These are phyloP conservation scores for Cryomyces minteri DNA, from an alignment of 495 filamentous ascomycete genomes.

Conservation along the genomic window DNA sequence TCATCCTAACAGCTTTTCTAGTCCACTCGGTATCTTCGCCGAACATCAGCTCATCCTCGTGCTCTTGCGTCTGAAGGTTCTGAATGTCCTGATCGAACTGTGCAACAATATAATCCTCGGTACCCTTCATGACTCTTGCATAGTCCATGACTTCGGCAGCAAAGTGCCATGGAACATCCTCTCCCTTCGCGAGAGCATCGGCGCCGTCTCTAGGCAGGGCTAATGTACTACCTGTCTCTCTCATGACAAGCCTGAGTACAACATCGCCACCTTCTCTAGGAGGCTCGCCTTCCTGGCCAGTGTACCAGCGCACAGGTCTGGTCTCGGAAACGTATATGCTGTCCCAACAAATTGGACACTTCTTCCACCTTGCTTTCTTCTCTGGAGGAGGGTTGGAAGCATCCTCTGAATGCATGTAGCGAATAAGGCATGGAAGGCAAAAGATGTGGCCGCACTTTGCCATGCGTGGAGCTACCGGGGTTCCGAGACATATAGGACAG, in stretches of 20 bases:
- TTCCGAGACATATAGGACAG: constrained; percentile 86
- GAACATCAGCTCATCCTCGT: constrained; percentile 83
- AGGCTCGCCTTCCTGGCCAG: constrained; percentile 64
- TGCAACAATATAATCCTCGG: constrained; percentile 64
- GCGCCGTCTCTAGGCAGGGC: constrained; percentile 73
- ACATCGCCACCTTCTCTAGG: constrained; percentile 78
- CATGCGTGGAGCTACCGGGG: constrained; percentile 88
- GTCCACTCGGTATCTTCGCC: constrained; percentile 89
- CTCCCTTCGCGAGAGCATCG: constrained; percentile 41
- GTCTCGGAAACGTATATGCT: constrained; percentile 72
- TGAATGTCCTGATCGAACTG: constrained; percentile 66
- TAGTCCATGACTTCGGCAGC: constrained; percentile 89
- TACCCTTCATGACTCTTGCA: constrained; percentile 88
- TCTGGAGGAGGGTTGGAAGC: constrained; percentile 40
- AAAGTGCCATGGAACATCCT: constrained; percentile 86
- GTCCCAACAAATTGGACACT: constrained; percentile 94
- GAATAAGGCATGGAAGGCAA: constrained; percentile 80
- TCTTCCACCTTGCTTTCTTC: constrained; percentile 71
- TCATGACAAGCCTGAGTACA: constrained; percentile 65
- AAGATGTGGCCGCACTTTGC: constrained; percentile 96
- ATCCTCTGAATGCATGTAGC: constrained; percentile 83
- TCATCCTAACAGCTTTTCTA: constrained; percentile 54
- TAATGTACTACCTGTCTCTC: constrained; percentile 61
- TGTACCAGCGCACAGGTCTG: constrained; percentile 80
- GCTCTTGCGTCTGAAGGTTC: constrained; percentile 53